Evolutionary conservation across 768 basidiomycete species (phyloP), one percentile per base, ranked within the genome.

Genomic region (Fomitopsis pulvina): DNA sequence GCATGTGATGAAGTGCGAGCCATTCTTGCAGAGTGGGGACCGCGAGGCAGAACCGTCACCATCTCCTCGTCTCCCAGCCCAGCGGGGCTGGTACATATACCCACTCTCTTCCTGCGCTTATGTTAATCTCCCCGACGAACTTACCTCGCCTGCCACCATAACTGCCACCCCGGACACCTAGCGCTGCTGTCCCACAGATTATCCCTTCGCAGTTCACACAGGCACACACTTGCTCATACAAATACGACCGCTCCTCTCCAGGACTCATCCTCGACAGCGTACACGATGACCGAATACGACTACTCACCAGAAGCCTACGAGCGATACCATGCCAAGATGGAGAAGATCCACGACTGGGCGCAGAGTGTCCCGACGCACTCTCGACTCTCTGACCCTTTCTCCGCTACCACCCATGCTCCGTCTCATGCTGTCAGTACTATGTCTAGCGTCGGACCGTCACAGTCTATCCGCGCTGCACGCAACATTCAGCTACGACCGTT

Each of bases 231-330:
- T 37, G 34, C 34, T 37, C 18, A 37, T 37, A 37, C 18, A 37
- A 12, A 12, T 37, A n/a, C n/a, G n/a, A n/a, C n/a, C 30, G 30
- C 34, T 37, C 34, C 14, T 16, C 34, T 37, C 34, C 14, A 5
- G 4, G 34, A 16, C 14, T 18, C 18, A 5, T 12, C 34, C 21
- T 27, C 42, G 14, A 24, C 3, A 12, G 22, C 42, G 10, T 14
- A 24, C 8, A 12, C 42, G 18, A 66, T 66, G 65, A 66, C 65
- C 20, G 65, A 66, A 49, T 66, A 66, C 61, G 65, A 66, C 62
- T 66, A 63, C 57, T 66, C 65, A 18, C 65, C 65, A 47, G 65
- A 59, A 37, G 65, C 58, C 34, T 57, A 62, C 51, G 63, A 64
- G 49, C 54, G 58, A 29, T 61, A 57, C 62, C 47, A 61, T 38